phyloP scores from a whole-genome alignment of 805 yeast genomes.

The Wickerhamiella kurtzmanii region DNA sequence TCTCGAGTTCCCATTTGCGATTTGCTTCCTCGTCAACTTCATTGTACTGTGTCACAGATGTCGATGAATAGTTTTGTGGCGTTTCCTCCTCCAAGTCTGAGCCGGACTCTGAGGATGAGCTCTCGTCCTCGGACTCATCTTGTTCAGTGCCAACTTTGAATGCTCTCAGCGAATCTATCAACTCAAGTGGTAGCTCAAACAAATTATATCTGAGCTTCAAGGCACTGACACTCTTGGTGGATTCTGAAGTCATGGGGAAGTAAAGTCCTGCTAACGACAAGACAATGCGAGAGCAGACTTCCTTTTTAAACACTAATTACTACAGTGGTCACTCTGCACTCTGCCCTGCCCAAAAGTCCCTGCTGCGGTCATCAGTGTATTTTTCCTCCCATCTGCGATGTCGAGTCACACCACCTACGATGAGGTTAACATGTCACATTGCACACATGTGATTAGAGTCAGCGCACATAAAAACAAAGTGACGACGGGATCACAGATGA shows the following conservation, averaged over 20 bases:
- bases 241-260: no score
- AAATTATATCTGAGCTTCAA: constrained; percentile 10
- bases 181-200: constrained; percentile 14
- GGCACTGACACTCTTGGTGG: neutral
- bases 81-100: neutral
- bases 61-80: constrained; percentile 24
- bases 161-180: constrained; percentile 19
- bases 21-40: constrained; percentile 10
- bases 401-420: neutral
- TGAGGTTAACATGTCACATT: no score
- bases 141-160: constrained; percentile 14
- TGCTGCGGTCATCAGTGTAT: neutral
- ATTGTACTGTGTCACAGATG: constrained; percentile 35
- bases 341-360: no score
- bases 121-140: constrained; percentile 21
- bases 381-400: neutral
- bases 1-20: constrained; percentile 15
- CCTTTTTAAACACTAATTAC: no score
- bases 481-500: no score
- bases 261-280: no score
- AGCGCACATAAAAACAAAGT: no score
- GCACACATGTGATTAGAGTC: no score
- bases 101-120: constrained; percentile 14
- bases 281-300: no score
- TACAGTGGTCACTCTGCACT: no score